phyloP scores from a whole-genome alignment of 345 rosid species.

The Citrus unshiu region DNA sequence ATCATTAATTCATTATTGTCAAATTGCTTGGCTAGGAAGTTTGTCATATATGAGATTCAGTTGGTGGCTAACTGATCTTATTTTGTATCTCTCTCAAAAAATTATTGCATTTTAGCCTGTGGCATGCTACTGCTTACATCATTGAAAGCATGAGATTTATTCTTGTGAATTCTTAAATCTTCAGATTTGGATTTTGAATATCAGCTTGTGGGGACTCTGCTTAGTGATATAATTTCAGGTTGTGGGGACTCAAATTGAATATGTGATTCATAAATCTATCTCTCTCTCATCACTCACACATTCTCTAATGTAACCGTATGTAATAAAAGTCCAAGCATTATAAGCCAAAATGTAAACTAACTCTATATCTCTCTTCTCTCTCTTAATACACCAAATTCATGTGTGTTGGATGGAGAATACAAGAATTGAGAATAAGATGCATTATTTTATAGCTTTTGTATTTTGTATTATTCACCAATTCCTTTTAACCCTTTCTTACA shows the following conservation, averaged over 20 bases:
- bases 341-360: not conserved
- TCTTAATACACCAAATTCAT: not conserved
- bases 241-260: not conserved
- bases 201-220: slow-evolving; percentile 15
- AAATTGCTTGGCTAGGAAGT: slow-evolving; percentile 11
- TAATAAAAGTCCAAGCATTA: not conserved
- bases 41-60: slow-evolving; percentile 39
- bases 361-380: not conserved
- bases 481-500: no score
- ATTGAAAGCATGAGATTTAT: slow-evolving; percentile 15
- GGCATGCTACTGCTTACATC: slow-evolving; percentile 29
- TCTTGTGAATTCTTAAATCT: slow-evolving; percentile 5
- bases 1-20: slow-evolving; percentile 11
- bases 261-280: not conserved
- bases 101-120: not conserved
- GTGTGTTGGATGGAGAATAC: not conserved
- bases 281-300: not conserved
- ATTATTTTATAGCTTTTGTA: not conserved
- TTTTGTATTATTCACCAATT: not conserved
- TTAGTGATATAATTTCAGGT: not conserved
- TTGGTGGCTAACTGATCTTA: slow-evolving; percentile 42
- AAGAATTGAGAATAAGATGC: not conserved
- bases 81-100: slow-evolving; percentile 2
- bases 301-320: not conserved
- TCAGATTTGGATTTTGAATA: slow-evolving; percentile 1